phyloP scores from a whole-genome alignment of 441 rosid species.

The Corymbia citriodora region DNA sequence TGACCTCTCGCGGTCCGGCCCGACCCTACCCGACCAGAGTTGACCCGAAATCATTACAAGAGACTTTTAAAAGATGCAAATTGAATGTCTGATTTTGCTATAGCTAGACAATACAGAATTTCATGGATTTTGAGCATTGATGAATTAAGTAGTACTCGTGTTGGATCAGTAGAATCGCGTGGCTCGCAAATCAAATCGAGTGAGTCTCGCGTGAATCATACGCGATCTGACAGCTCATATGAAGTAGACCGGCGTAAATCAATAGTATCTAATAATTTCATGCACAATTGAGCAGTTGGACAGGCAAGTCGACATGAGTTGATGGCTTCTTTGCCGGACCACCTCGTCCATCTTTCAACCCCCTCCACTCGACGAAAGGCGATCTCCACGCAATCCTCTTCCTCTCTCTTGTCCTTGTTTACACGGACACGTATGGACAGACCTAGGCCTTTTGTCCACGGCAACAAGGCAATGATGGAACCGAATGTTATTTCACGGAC shows the following conservation, averaged over 20 bases:
- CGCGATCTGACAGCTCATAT: accelerated
- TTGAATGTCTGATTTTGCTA: background rate
- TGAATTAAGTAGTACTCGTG: background rate
- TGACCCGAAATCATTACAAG: background rate
- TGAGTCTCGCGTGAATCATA: accelerated
- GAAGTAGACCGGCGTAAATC: accelerated
- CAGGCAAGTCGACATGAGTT: too few species aligned
- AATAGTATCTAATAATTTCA: background rate
- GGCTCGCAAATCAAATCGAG: accelerated
- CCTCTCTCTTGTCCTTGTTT: background rate
- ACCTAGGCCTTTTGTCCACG: background rate
- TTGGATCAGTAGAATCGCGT: accelerated
- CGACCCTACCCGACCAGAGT: background rate
- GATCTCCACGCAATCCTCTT: background rate
- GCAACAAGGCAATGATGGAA: background rate
- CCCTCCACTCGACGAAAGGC: background rate
- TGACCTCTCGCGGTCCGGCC: background rate
- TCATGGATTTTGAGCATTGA: background rate
- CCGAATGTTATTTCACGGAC: background rate
- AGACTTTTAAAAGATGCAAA: background rate
- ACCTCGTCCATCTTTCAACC: background rate
- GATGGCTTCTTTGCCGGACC: background rate
- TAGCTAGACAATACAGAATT: background rate
- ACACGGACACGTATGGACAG: background rate
- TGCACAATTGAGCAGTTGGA: too few species aligned